Evolutionary conservation across 2,329 filamentous ascomycete genomes (phyloP), one percentile per base, ranked within the genome.

Genomic region (Fonsecaea erecta): DNA sequence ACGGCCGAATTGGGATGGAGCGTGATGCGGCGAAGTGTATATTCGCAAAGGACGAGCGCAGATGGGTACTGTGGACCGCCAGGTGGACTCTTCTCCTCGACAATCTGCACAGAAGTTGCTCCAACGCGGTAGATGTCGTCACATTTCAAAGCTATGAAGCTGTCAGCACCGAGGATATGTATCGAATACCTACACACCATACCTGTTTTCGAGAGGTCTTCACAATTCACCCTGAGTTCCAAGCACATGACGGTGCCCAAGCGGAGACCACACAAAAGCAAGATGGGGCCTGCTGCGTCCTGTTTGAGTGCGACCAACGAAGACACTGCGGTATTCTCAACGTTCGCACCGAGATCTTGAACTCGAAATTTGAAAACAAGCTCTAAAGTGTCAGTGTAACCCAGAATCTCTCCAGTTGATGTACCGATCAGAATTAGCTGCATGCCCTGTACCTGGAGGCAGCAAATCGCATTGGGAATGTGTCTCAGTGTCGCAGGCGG

Each of bases 221-320:
- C 71, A 37, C 51, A 43, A 28, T 70, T 62, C 9, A 74, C 63
- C 14, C 69, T 65, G 8, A 81, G 58, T 32, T 75, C 72, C 48
- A 80, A 74, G 14, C 76, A 74, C 18, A 81, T 70, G 51, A 83
- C 68, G 57, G 75, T 75, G 37, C 81, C 81, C 68, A 78, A 78
- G 40, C 81, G 78, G 53, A 83, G 74, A 11, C 81, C 81, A 68
- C 80, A 83, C 12, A 83, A 74, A 52, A 67, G 73, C 65, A 52
- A 65, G 69, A 32, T 69, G 70, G 12, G 65, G 59, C 21, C 64
- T 62, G 4, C 60, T 35, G 2, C 61, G 65, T 46, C 66, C 61
- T 21, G 64, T 46, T 14, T 58, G 34, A 60, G 71, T 64, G n/a
- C 70, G 64, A 51, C 79, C 72, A 64, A 32, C 71, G 73, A 68